Evolutionary conservation across 306 rosid genomes (phyloP).

Genomic region (Cotoneaster glaucophyllus): DNA sequence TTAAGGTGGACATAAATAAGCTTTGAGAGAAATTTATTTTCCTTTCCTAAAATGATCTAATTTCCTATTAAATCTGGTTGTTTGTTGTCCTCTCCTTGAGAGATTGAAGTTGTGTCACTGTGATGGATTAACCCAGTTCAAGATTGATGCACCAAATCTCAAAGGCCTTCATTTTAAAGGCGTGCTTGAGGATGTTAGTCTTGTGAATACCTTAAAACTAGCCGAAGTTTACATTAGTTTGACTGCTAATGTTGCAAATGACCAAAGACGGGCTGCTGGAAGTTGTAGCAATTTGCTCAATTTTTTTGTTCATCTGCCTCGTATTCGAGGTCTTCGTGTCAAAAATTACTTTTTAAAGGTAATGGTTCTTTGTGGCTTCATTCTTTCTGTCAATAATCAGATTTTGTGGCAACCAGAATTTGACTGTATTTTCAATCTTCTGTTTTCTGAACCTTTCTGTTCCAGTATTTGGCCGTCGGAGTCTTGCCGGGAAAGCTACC

Average conservation of each 20-base stretch:
- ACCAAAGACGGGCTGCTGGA: constrained; percentile 23
- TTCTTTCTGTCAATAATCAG: too few species aligned
- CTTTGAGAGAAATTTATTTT: too few species aligned
- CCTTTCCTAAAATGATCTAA: too few species aligned
- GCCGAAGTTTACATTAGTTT: constrained; percentile 34
- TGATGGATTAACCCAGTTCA: too few species aligned
- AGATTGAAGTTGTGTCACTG: too few species aligned
- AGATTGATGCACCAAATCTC: too few species aligned
- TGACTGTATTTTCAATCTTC: constrained; percentile 1
- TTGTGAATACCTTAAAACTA: constrained; percentile 37
- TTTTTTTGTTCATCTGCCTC: constrained; percentile 41
- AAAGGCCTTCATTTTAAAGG: too few species aligned
- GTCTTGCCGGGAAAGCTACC: constrained; percentile 33
- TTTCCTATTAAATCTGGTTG: too few species aligned
- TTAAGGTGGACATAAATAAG: too few species aligned
- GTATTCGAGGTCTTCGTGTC: constrained; percentile 20
- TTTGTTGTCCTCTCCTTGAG: too few species aligned
- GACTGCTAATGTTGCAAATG: background rate
- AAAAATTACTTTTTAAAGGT: background rate
- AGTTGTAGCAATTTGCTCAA: constrained; percentile 19
- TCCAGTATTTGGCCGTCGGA: constrained; percentile 25
- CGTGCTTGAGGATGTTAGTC: constrained; percentile 28
- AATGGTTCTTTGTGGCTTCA: too few species aligned
- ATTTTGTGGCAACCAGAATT: too few species aligned
- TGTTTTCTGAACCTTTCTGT: constrained; percentile 33